Base-by-base conservation (phyloP, 768 basidiomycete species). In the Russula emetica region DNA sequence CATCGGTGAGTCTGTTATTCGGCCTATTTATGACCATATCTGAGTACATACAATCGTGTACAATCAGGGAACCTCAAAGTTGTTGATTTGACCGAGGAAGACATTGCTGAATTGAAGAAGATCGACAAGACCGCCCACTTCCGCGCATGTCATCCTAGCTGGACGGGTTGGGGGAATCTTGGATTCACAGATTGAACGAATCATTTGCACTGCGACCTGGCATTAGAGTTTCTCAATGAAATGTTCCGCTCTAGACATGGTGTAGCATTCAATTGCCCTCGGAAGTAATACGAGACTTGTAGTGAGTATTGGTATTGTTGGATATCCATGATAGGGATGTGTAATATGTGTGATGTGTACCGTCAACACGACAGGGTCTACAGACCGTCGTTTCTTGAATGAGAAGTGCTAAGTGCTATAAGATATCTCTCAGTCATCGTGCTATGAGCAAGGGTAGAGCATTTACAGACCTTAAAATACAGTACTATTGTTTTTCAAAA, bases 71-170 rank as follows among this genome's bases (percentile, higher is more conserved):
- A 92, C 75, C 70, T 76, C 54, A 83, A 78, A 59, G 70, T 91
- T 66, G 72, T 90, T 64, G 82, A 87, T 70, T 77, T 90, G 60
- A 79, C 80, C 10, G 76, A 80, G 18, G 84, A 83, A 53, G 89
- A 90, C 56, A 76, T 91, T 40, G 67, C 75, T 50, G 79, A 84
- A 69, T 78, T 91, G 45, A 74, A 82, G 28, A 74, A 70, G 20
- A 84, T 90, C 55, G 79, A 86, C 75, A 83, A 87, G 76, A 82
- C 78, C 4, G 71, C 75, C 53, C 82, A 83, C 71, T 85, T 85
- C 82, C 82, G 86, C 61, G 85, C 80, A 57, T 88, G 85, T 75
- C 79, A 81, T 68, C 85, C 86, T 13, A 71, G 73, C 60, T 87
- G 84, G 85, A 82, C 85, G 52, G 83, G 83, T 61, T 86, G 80